Evolutionary conservation across 768 basidiomycete species (phyloP), one percentile per base, ranked within the genome.

Genomic region (Trametes meyenii): DNA sequence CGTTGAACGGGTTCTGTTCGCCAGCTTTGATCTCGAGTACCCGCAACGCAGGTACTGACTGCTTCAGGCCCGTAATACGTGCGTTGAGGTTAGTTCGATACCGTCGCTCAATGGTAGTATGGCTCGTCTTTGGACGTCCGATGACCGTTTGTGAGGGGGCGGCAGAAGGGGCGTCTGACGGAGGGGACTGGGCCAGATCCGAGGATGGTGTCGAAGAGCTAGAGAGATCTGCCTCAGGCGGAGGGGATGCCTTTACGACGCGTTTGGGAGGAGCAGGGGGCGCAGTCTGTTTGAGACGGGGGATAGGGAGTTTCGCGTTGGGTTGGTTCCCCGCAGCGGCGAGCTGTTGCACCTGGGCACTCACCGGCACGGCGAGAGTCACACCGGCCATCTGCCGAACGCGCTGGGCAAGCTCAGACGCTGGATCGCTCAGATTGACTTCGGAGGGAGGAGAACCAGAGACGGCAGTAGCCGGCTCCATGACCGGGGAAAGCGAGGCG

Each of bases 71-170:
- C 61, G 90, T 88, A 35, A 94, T 94, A 50, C 92, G 88, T 0
- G 91, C 89, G 66, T 94, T 94, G 46, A 94, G 79, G 70, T 94
- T 94, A 1, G 92, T 94, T 58, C 92, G 87, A 73, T 94, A 94
- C 43, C 92, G 83, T 11, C 92, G 83, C 74, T 94, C 92, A 61
- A 94, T 94, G 21, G 92, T 93, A 3, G 92, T 94, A 70, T 94
- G 92, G 66, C 88, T 89, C 0, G 92, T 94, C 76, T 94, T 94
- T n/a, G 88, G 85, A 1, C 88, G 82, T 10, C 72, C 73, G 8
- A 69, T 66, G 33, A 72, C 66, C 12, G 69, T 61, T 26, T 67
- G 50, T 11, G 65, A 58, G 16, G 67, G 68, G 14, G 64, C 55
- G 24, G 63, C 49, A 33, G 62, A 23, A 3, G 60, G 42, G 58